Conservation (phyloP, 306 rosid genomes). For the Cercis canadensis region DNA sequence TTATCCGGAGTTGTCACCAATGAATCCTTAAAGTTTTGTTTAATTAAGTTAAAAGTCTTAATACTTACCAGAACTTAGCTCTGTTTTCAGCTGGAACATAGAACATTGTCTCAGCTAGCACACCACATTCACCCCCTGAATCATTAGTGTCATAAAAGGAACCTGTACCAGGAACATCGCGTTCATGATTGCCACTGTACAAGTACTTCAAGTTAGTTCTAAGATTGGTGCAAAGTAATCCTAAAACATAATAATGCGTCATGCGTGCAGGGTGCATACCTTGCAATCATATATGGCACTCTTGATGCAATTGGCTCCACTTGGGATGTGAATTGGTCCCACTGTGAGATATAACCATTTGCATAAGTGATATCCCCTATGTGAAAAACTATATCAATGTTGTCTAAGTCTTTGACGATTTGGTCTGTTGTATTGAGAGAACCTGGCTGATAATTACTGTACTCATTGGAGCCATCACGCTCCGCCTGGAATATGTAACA, state of each 20-base stretch:
- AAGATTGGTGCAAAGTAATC: slow-evolving; percentile 26
- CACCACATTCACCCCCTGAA: slow-evolving; percentile 99
- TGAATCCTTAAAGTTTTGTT: too few species aligned
- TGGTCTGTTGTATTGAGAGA: slow-evolving; percentile 82
- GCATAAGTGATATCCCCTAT: slow-evolving; percentile 88
- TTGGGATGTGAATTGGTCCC: slow-evolving; percentile 96
- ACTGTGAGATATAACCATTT: slow-evolving; percentile 88
- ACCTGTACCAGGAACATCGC: slow-evolving; percentile 83
- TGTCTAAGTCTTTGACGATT: slow-evolving; percentile 68
- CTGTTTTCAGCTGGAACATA: slow-evolving; percentile 90
- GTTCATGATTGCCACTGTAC: slow-evolving; percentile 91
- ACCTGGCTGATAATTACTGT: slow-evolving; percentile 79
- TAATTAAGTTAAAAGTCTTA: too few species aligned
- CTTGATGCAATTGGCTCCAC: slow-evolving; percentile 90
- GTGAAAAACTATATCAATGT: slow-evolving; percentile 84
- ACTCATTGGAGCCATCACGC: slow-evolving; percentile 93
- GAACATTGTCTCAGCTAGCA: slow-evolving; percentile 86
- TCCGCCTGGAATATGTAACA: slow-evolving; percentile 64
- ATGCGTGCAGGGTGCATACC: slow-evolving; percentile 51
- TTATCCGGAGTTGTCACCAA: too few species aligned
- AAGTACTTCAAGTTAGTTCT: background rate
- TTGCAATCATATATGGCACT: slow-evolving; percentile 89
- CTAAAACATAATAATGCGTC: too few species aligned
- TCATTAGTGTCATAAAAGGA: slow-evolving; percentile 71
- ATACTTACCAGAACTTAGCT: slow-evolving; percentile 81